phyloP scores from a whole-genome alignment of 1,139 yeast species.

The Blastobotrys malaysiensis region DNA sequence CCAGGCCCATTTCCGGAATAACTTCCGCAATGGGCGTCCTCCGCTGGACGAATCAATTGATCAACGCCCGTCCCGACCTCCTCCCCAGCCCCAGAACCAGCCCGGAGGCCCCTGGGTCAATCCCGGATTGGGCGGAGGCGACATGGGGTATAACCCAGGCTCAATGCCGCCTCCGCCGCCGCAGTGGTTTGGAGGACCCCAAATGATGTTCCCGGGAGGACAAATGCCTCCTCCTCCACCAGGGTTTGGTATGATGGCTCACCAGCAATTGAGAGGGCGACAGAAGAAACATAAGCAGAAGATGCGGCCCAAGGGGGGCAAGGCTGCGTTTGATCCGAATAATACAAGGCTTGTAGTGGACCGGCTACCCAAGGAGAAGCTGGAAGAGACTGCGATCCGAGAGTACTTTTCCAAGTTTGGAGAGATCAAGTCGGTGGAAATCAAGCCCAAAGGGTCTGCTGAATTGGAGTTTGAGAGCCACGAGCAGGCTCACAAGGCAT shows the following conservation, averaged over 20 bases:
- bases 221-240: not conserved
- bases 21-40: constrained; percentile 17
- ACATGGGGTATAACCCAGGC: not conserved
- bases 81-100: constrained; percentile 9
- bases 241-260: not conserved
- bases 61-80: constrained; percentile 6
- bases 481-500: constrained; percentile 40
- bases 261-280: not conserved
- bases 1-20: constrained; percentile 19
- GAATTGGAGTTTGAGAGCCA: constrained; percentile 38
- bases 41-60: constrained; percentile 2
- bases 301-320: not conserved
- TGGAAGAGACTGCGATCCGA: constrained; percentile 33
- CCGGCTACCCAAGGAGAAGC: constrained; percentile 39
- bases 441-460: constrained; percentile 24
- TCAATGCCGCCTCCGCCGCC: not conserved
- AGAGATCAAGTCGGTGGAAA: constrained; percentile 30
- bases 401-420: constrained; percentile 42
- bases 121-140: not conserved
- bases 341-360: constrained; percentile 36
- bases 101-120: not conserved
- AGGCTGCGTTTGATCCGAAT: constrained; percentile 14
- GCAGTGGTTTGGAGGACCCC: not conserved
- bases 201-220: not conserved
- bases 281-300: not conserved